A percentile compares a stretch with the other conserved stretches of the same genome.
These are phyloP conservation scores for Colletotrichum theobromicola DNA, from an alignment of 2,329 filamentous ascomycete species.

Conservation along the genomic window DNA sequence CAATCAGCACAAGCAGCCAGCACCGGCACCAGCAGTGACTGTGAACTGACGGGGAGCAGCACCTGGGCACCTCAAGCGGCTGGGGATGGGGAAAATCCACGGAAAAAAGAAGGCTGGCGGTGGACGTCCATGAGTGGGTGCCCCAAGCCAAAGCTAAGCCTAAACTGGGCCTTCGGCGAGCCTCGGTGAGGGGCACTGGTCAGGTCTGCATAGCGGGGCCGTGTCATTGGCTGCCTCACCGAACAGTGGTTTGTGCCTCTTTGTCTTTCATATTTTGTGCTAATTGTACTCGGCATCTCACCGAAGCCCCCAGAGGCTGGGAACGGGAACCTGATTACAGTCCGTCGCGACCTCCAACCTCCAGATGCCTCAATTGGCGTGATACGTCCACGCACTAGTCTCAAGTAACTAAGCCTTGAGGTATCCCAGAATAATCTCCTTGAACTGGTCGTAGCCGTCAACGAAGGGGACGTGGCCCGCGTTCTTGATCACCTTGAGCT, in stretches of 20 bases:
- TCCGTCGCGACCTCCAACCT: not conserved
- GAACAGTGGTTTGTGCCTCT: not conserved
- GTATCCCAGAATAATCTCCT: constrained; percentile 28
- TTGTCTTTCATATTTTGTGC: not conserved
- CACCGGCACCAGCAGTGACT: not conserved
- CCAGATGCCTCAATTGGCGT: not conserved
- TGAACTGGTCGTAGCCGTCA: constrained; percentile 39
- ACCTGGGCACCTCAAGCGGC: not conserved
- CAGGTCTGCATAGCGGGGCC: not conserved
- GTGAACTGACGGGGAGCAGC: not conserved
- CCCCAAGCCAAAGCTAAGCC: not conserved
- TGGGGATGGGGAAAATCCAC: not conserved
- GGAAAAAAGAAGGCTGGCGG: constrained; percentile 14
- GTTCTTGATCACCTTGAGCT: constrained; percentile 37
- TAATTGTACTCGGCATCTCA: not conserved
- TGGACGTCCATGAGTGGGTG: not conserved
- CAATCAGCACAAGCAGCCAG: not conserved
- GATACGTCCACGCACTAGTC: not conserved
- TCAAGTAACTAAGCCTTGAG: constrained; percentile 12
- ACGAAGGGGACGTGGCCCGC: constrained; percentile 44
- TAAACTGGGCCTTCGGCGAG: not conserved
- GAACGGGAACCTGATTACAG: not conserved
- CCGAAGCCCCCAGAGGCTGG: not conserved
- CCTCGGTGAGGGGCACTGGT: not conserved
- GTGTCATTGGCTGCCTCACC: not conserved